phyloP scores from a whole-genome alignment of 768 basidiomycete species.

The Tricholoma matsutake region DNA sequence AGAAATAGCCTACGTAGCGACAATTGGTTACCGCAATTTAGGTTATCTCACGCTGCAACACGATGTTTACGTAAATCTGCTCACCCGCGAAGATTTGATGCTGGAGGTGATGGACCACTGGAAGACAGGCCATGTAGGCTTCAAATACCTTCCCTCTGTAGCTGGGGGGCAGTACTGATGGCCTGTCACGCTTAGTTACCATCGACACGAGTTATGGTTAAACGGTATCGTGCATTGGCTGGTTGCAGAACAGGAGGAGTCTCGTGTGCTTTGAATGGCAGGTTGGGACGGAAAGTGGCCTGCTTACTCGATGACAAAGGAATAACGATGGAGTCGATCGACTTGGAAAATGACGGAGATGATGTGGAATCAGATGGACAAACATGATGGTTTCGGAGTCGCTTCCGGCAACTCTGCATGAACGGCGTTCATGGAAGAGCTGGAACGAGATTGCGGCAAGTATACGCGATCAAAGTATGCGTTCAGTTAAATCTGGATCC shows the following conservation, averaged over 20 bases:
- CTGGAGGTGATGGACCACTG: slow-evolving; percentile 49
- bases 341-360: slow-evolving; percentile 71
- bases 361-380: slow-evolving; percentile 34
- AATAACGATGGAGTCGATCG: slow-evolving; percentile 64
- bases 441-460: slow-evolving; percentile 17
- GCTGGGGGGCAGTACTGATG: slow-evolving; percentile 28
- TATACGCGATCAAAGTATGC: slow-evolving; percentile 23
- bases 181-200: slow-evolving; percentile 43
- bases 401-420: slow-evolving; percentile 18
- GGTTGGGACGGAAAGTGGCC: slow-evolving; percentile 68
- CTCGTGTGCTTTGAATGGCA: slow-evolving; percentile 70
- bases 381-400: slow-evolving; percentile 8
- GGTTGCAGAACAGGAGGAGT: slow-evolving; percentile 51
- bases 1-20: slow-evolving; percentile 61
- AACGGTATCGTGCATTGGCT: slow-evolving; percentile 51
- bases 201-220: slow-evolving; percentile 48
- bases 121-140: slow-evolving; percentile 63
- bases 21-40: slow-evolving; percentile 58
- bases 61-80: slow-evolving; percentile 48
- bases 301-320: slow-evolving; percentile 70
- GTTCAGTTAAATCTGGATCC: slow-evolving; percentile 27
- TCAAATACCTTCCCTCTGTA: slow-evolving; percentile 17
- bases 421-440: slow-evolving; percentile 24
- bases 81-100: slow-evolving; percentile 67
- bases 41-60: slow-evolving; percentile 52